phyloP scores from a whole-genome alignment of 306 rosid genomes.

The Mimosa bimucronata region DNA sequence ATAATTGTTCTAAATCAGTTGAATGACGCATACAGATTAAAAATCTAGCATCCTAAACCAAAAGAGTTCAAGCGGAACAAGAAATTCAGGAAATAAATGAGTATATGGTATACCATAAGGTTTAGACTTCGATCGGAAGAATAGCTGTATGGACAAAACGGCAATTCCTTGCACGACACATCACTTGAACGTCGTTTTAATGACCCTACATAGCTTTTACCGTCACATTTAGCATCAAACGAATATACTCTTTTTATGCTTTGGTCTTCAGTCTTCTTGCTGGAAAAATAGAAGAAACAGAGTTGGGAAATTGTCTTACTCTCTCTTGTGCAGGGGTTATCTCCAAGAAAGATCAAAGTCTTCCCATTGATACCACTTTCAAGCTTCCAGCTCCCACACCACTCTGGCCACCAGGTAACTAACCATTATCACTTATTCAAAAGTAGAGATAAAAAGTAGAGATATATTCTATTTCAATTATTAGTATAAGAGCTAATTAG shows the following conservation, averaged over 20 bases:
- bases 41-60: background rate
- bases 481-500: too few relatives aligned
- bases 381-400: constrained; percentile 56
- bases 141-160: background rate
- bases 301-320: constrained; percentile 44
- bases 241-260: constrained; percentile 36
- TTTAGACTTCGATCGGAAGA: too few relatives aligned
- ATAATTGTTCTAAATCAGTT: background rate
- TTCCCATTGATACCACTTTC: constrained; percentile 53
- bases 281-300: too few relatives aligned
- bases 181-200: background rate
- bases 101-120: background rate
- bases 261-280: background rate
- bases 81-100: background rate
- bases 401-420: constrained; percentile 39
- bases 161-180: constrained; percentile 43
- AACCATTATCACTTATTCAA: background rate
- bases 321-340: background rate
- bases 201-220: background rate
- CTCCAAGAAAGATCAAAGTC: constrained; percentile 30
- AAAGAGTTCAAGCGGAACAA: background rate
- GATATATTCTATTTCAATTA: too few relatives aligned
- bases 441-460: too few relatives aligned
- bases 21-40: background rate
- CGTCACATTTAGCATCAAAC: background rate